These are phyloP conservation scores for Thecaphora thlaspeos DNA, from an alignment of 1,284 basidiomycete species.

Conservation along the genomic window DNA sequence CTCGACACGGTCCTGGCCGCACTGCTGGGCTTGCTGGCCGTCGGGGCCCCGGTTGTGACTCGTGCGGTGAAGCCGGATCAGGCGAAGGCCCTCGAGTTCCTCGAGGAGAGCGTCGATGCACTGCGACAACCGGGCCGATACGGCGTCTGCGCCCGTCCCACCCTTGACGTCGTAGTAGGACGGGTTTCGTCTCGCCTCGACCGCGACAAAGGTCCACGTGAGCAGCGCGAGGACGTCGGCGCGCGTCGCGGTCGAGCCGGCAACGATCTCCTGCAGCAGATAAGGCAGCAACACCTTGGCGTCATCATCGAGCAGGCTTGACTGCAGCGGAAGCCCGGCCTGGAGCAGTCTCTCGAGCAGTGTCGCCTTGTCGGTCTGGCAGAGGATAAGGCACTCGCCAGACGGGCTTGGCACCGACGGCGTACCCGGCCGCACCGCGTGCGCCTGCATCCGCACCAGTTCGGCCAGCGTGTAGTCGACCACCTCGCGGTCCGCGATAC, in stretches of 20 bases:
- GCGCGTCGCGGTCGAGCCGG: conserved; percentile 7
- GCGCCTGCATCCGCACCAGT: conserved; percentile 85
- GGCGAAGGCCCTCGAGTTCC: conserved; percentile 17
- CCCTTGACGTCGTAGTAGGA: conserved; percentile 72
- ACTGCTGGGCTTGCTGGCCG: neutral
- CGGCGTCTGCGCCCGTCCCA: conserved; percentile 5
- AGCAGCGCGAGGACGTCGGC: conserved; percentile 75
- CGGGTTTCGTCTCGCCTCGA: conserved; percentile 75
- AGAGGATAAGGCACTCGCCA: conserved; percentile 69
- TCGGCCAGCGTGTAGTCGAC: conserved; percentile 78
- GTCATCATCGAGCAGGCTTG: conserved; percentile 66
- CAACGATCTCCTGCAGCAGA: conserved; percentile 33
- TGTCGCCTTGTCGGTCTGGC: conserved; percentile 80
- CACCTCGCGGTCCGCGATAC: conserved; percentile 65
- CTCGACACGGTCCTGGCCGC: neutral
- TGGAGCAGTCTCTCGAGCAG: conserved; percentile 75
- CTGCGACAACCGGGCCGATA: conserved; percentile 23
- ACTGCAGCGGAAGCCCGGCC: conserved; percentile 86
- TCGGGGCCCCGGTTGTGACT: neutral
- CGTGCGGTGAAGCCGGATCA: conserved; percentile 9
- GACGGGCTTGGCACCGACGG: conserved; percentile 21
- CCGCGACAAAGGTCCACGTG: conserved; percentile 79
- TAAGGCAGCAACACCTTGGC: conserved; percentile 20
- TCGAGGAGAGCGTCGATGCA: conserved; percentile 11
- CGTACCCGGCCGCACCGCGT: conserved; percentile 68